Evolutionary conservation across 2,329 filamentous ascomycete species (phyloP), one percentile per base, ranked within the genome.

Genomic region (Emericellopsis cladophorae): DNA sequence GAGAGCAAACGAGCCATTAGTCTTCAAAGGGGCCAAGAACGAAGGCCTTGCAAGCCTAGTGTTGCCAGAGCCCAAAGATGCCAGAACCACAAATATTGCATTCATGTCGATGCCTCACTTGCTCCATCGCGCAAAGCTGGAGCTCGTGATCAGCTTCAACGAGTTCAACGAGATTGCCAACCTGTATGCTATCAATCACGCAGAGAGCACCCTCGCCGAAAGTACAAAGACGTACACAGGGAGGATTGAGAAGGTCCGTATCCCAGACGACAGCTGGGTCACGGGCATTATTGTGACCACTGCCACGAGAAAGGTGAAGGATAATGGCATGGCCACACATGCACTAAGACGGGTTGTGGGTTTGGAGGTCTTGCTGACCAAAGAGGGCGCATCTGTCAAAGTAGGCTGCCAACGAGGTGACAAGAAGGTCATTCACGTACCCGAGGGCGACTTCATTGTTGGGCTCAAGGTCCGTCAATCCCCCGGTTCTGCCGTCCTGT

Each of bases 221-320:
- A 32, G 11, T 4, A 22, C n/a, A 11, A 15, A 22, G 22, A 7
- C 18, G 11, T 36, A 4, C 3, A 15, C n/a, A 12, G 34, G 12
- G 11, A 21, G 18, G 18, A 21, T 11, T 15, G 18, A 37, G 10
- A 26, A 8, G 14, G 36, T 38, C 6, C 14, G 5, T 29, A 38
- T 40, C 12, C 39, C 39, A 18, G n/a, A 24, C 16, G 24, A 22
- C 10, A 29, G 21, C 9, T 40, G 31, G 31, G 12, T 40, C 12
- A 24, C 39, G 11, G 39, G 39, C 12, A 21, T 40, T 29, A 34
- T 40, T n/a, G 29, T 40, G 10, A 40, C 31, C n/a, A 29, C 26
- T 9, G 8, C 26, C 7, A 29, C 26, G 26, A 29, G 26, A 29
- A 5, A 21, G 18, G 18, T 21, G 18, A 21, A 21, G 5, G 18